These are phyloP conservation scores for Leptographium galeiforme DNA, from an alignment of 2,329 filamentous ascomycete genomes.

Conservation along the genomic window DNA sequence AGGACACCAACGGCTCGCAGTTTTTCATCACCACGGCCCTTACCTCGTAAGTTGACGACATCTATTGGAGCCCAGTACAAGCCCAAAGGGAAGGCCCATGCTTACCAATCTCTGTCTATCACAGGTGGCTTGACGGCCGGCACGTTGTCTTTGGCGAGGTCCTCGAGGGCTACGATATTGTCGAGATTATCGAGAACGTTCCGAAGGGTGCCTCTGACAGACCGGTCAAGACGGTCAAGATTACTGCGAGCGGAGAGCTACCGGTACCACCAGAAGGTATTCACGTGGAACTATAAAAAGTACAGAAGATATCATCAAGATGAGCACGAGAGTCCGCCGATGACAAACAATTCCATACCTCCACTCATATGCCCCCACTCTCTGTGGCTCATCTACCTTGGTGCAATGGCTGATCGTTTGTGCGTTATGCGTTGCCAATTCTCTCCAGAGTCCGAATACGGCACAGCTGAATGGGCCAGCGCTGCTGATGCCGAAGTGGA, in stretches of 20 bases:
- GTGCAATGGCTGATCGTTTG: constrained; percentile 4
- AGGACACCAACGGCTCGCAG: constrained; percentile 78
- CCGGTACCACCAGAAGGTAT: constrained; percentile 83
- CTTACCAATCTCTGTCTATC: constrained; percentile 4
- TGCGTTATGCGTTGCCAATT: constrained; percentile 10
- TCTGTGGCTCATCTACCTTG: not conserved
- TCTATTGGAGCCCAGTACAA: no score
- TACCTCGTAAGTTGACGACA: constrained; percentile 45
- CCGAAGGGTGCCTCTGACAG: constrained; percentile 54
- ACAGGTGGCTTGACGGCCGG: constrained; percentile 65
- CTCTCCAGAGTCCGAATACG: constrained; percentile 19
- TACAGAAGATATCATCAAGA: not conserved
- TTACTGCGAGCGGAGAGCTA: constrained; percentile 73
- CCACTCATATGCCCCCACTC: not conserved
- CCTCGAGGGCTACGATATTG: constrained; percentile 69
- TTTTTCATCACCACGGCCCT: constrained; percentile 83
- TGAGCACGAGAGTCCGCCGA: not conserved
- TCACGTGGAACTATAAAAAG: constrained; percentile 66
- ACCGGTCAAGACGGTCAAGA: constrained; percentile 57
- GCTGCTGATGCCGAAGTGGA: constrained; percentile 22
- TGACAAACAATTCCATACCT: not conserved
- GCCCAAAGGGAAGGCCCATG: not conserved
- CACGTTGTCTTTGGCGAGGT: constrained; percentile 87
- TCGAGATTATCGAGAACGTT: constrained; percentile 65
- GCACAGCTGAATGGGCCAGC: constrained; percentile 22